Evolutionary conservation across 305 asterid genomes (phyloP), one percentile per base, ranked within the genome.

Genomic region (Ruellia speciosa): DNA sequence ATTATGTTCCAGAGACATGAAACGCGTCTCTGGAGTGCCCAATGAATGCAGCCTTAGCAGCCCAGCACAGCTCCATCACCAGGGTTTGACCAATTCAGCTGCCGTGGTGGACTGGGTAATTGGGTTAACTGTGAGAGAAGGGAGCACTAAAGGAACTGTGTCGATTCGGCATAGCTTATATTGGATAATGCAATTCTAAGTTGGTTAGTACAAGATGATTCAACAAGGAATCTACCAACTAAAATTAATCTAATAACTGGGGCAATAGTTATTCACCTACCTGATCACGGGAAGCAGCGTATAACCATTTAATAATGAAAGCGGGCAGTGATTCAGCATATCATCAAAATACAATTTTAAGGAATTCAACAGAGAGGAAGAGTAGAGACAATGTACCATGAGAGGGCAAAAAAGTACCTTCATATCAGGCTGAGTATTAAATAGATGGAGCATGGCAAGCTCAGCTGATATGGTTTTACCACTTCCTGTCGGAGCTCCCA

Each of bases 401-500:
- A 20, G 33, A 0, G 18, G 13, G 52, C 12, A 48, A 46, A 34
- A 55, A 47, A 56, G 46, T 63, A 82, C 99, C 96, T 92, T 92
- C 99, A 88, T 82, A 81, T 92, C 96, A 60, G 99, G 97, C 73
- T 86, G 92, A 57, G 94, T 79, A 59, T 78, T 82, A 60, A 88
- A 88, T 56, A 92, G 77, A 77, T 88, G 95, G 58, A 92, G 96
- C 96, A 92, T 86, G 66, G 99, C 97, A 78, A 92, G 97, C 82
- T 92, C 99, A 40, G 99, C 99, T 46, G 99, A 88, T 73, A 92
- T 92, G 34, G 99, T 92, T 82, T 88, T 92, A 63, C 99, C 99
- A 84, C 99, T 92, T 65, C 97, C 97, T 48, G 97, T 92, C 1
- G 99, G 97, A 71, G 97, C 97, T 77, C 99, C 99, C 47, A 88